Conservation (phyloP, 768 basidiomycete genomes). For the Collybiopsis luxurians region DNA sequence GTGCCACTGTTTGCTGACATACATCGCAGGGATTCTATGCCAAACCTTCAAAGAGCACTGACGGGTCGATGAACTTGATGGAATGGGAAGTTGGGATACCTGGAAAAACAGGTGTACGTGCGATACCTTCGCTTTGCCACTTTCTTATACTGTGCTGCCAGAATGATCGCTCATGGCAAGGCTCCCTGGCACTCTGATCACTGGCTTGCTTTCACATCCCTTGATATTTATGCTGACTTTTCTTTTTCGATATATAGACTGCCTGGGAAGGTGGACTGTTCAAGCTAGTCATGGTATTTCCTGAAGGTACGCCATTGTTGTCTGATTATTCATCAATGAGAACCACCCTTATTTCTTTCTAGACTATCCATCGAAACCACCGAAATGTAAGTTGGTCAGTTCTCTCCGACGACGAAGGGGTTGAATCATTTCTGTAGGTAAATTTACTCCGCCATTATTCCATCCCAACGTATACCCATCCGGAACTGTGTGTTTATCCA, state of each 20-base stretch:
- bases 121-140: not conserved
- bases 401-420: not conserved
- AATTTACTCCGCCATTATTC: slow-evolving; percentile 94
- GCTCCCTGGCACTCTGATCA: slow-evolving; percentile 5
- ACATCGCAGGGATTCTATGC: slow-evolving; percentile 88
- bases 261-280: slow-evolving; percentile 97
- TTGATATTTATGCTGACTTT: slow-evolving; percentile 13
- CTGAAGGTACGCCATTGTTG: slow-evolving; percentile 67
- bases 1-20: not conserved
- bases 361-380: slow-evolving; percentile 96
- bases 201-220: slow-evolving; percentile 11
- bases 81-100: slow-evolving; percentile 99
- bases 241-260: slow-evolving; percentile 52
- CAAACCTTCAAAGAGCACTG: slow-evolving; percentile 83
- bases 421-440: slow-evolving; percentile 68
- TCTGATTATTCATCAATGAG: not conserved
- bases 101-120: slow-evolving; percentile 80
- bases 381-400: slow-evolving; percentile 66
- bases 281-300: slow-evolving; percentile 92
- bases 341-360: not conserved
- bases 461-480: slow-evolving; percentile 99
- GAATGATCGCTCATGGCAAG: slow-evolving; percentile 1
- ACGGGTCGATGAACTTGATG: slow-evolving; percentile 95
- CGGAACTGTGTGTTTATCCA: slow-evolving; percentile 96
- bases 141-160: slow-evolving; percentile 8